phyloP scores from a whole-genome alignment of 768 basidiomycete genomes.

The Tulasnella sp. region DNA sequence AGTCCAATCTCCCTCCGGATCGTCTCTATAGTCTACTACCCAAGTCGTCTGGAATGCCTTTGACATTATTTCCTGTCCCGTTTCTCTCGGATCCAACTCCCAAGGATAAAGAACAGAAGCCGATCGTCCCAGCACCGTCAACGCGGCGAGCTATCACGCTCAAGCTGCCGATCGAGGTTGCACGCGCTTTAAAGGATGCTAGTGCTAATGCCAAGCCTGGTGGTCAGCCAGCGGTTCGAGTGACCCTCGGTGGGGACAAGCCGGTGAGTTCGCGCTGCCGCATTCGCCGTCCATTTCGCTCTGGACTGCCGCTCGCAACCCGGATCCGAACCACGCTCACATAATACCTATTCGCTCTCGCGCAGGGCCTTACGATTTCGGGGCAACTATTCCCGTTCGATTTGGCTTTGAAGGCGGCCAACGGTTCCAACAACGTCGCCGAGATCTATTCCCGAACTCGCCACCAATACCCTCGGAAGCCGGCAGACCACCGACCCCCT shows the following conservation, averaged over 20 bases:
- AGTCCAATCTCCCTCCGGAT: neutral
- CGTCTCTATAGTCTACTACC: neutral
- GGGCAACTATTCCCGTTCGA: constrained; percentile 4
- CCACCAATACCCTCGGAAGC: constrained; percentile 5
- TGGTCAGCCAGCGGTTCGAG: constrained; percentile 1
- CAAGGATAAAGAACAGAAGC: neutral
- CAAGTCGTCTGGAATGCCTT: neutral
- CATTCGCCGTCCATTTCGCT: neutral
- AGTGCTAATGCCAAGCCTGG: neutral
- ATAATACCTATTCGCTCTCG: neutral
- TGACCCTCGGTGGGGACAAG: constrained; percentile 2
- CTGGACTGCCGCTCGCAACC: neutral
- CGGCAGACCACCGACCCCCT: constrained; percentile 7
- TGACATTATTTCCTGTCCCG: neutral
- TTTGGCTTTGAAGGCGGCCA: neutral
- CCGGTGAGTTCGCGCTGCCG: constrained; percentile 9
- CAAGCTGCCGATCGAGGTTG: constrained; percentile 4
- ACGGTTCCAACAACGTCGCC: neutral
- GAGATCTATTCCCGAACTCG: constrained; percentile 5
- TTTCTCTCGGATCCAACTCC: neutral
- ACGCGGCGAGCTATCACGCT: neutral
- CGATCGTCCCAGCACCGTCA: neutral
- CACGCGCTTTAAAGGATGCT: constrained; percentile 11
- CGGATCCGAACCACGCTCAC: neutral
- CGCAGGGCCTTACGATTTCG: constrained; percentile 9